Percentiles rank a stretch among this genome's conserved stretches.
Evolutionary conservation across 495 filamentous ascomycete genomes (phyloP).

Genomic region (Stereocaulon alpinum): DNA sequence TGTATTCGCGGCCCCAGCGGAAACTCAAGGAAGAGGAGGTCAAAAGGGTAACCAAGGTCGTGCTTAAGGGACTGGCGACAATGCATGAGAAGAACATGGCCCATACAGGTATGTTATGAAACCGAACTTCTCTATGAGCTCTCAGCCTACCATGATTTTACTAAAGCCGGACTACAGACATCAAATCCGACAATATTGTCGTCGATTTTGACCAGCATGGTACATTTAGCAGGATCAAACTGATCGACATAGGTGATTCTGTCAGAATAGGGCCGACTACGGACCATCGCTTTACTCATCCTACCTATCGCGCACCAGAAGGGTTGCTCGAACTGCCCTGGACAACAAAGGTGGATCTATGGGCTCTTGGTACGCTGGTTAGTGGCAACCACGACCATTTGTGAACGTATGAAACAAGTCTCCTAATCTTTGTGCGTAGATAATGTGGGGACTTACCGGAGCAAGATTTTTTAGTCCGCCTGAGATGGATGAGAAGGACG

Average conservation of each 20-base stretch:
- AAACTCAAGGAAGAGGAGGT: slow-evolving; percentile 8
- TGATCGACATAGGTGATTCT: background rate
- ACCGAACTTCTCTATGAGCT: background rate
- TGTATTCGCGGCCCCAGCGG: background rate
- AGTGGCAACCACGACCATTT: background rate
- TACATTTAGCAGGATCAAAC: slow-evolving; percentile 1
- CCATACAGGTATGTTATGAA: slow-evolving; percentile 2
- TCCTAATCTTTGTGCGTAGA: background rate
- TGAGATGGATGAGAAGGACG: background rate
- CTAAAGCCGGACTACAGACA: background rate
- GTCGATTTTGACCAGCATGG: background rate
- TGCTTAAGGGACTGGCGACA: slow-evolving; percentile 4
- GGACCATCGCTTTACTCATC: background rate
- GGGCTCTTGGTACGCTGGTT: slow-evolving; percentile 6
- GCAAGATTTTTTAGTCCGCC: slow-evolving; percentile 5
- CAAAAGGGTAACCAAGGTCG: background rate
- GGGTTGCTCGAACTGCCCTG: background rate
- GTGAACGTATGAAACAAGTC: background rate
- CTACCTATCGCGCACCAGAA: background rate
- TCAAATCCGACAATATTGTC: background rate
- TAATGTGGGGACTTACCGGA: slow-evolving; percentile 7
- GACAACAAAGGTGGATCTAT: slow-evolving; percentile 5
- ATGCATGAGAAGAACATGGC: slow-evolving; percentile 6
- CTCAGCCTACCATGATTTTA: background rate
- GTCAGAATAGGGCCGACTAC: background rate